These are phyloP conservation scores for Hordeum pubiflorum DNA, from an alignment of 202 grass and related monocot genomes.

Conservation along the genomic window DNA sequence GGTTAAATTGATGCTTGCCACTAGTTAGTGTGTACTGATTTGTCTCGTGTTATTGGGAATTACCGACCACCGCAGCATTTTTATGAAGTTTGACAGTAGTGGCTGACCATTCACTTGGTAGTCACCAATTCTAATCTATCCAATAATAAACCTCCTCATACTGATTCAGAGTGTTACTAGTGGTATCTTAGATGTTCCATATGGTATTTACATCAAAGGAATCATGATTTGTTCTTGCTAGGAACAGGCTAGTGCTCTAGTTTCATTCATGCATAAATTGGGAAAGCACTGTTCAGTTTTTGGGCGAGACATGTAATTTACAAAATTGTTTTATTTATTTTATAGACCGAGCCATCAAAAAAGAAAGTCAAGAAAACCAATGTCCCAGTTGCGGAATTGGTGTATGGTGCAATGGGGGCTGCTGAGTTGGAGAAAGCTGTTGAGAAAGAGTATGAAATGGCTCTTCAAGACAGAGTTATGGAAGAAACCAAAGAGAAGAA, in stretches of 20 bases:
- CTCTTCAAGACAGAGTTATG: constrained; percentile 81
- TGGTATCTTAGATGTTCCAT: neutral
- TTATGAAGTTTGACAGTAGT: neutral
- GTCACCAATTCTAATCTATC: neutral
- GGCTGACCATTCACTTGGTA: neutral
- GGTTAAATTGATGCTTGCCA: neutral
- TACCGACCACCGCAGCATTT: neutral
- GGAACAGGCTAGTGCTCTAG: neutral
- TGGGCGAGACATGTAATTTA: neutral
- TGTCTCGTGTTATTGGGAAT: neutral
- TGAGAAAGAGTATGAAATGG: constrained; percentile 93
- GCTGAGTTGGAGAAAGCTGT: constrained; percentile 56
- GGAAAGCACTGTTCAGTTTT: neutral
- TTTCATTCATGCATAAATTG: neutral
- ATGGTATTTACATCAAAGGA: neutral
- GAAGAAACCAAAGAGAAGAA: constrained; percentile 94
- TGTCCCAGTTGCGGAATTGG: constrained; percentile 51
- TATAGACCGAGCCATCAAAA: constrained; percentile 52
- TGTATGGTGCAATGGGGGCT: constrained; percentile 53
- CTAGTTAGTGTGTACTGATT: neutral
- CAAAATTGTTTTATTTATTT: neutral
- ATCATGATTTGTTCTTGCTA: neutral
- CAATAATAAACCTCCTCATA: neutral
- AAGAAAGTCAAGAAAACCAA: constrained; percentile 65
- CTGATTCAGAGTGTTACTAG: neutral